Conservation (phyloP, 2,329 filamentous ascomycete species). For the Chalaropsis ovoidea region DNA sequence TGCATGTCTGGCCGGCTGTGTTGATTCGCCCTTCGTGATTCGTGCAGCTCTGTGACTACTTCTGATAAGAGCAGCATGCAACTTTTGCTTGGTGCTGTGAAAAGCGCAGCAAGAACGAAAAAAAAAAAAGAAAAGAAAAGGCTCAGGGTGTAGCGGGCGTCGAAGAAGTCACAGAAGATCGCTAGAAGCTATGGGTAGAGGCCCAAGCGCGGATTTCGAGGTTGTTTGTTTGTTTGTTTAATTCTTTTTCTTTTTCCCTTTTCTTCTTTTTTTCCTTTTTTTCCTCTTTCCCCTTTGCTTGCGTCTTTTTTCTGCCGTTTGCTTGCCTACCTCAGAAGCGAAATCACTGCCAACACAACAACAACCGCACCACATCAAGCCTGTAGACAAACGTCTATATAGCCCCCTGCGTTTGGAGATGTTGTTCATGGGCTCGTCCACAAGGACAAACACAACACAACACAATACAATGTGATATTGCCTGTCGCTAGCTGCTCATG, state of each 20-base stretch:
- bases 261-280: neutral
- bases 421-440: neutral
- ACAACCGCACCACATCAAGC: neutral
- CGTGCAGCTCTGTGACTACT: neutral
- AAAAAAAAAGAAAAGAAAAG: neutral
- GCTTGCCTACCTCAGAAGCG: neutral
- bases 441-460: neutral
- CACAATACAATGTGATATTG: conserved; percentile 6
- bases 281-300: neutral
- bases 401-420: neutral
- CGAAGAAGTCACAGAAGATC: conserved; percentile 4
- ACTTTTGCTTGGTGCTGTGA: neutral
- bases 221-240: too few relatives aligned
- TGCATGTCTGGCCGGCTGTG: too few relatives aligned
- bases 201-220: neutral
- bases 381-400: neutral
- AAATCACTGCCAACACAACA: neutral
- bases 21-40: neutral
- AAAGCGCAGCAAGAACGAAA: too few relatives aligned
- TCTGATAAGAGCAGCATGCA: neutral
- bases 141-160: neutral
- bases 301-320: neutral
- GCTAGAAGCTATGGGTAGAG: neutral
- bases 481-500: neutral
- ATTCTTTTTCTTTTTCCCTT: neutral